Conservation (phyloP, 495 filamentous ascomycete species). For the Staphylotrichum longicolle region DNA sequence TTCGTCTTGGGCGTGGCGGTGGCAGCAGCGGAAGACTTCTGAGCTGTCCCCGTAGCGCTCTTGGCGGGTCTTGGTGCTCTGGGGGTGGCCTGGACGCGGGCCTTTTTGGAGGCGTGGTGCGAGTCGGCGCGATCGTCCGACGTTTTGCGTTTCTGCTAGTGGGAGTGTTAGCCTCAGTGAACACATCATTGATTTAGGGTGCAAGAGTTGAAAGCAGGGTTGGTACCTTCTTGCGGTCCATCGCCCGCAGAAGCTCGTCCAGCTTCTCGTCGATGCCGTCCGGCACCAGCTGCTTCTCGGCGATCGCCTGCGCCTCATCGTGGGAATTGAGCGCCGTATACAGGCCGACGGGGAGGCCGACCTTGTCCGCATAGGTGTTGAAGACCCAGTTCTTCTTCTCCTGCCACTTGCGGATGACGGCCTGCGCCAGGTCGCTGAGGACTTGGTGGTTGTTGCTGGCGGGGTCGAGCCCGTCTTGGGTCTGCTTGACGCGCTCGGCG, state of each 20-base stretch:
- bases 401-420: constrained; percentile 78
- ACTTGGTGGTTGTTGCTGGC: constrained; percentile 72
- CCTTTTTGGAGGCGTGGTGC: constrained; percentile 36
- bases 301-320: constrained; percentile 75
- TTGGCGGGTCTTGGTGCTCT: background rate
- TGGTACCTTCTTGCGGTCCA: constrained; percentile 56
- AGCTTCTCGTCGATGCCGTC: constrained; percentile 76
- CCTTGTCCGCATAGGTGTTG: constrained; percentile 76
- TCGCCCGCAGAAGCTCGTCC: constrained; percentile 58
- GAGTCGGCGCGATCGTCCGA: constrained; percentile 41
- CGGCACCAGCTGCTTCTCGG: constrained; percentile 76
- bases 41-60: background rate
- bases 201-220: background rate
- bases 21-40: constrained; percentile 1
- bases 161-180: constrained; percentile 3
- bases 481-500: constrained; percentile 89
- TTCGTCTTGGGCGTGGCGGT: constrained; percentile 15
- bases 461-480: constrained; percentile 69
- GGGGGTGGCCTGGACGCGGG: constrained; percentile 31
- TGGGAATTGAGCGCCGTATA: constrained; percentile 74
- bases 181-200: background rate
- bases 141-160: constrained; percentile 49
- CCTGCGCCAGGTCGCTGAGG: constrained; percentile 83
- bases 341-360: constrained; percentile 72
- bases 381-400: constrained; percentile 73